Percentiles rank a stretch among this genome's conserved stretches.
These are phyloP conservation scores for Talaromyces piceae DNA, from an alignment of 2,329 filamentous ascomycete species.

Conservation along the genomic window DNA sequence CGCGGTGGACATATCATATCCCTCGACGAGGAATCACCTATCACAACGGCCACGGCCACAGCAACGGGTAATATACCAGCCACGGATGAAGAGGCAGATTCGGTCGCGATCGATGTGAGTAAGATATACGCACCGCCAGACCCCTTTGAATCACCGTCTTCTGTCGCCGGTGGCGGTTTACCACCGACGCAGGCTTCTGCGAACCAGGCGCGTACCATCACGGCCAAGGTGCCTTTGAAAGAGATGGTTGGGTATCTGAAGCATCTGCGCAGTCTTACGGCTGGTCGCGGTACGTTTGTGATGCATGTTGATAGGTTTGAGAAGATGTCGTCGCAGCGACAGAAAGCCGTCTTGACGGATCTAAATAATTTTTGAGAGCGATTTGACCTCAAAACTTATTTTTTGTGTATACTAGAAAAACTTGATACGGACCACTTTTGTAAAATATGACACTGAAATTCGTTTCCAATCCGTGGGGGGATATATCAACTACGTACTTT, in stretches of 20 bases:
- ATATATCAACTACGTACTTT: slow-evolving; percentile 3
- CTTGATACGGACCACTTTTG: background rate
- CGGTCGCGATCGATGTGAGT: slow-evolving; percentile 55
- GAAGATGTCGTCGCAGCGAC: slow-evolving; percentile 54
- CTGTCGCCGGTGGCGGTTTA: slow-evolving; percentile 11
- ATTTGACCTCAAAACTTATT: background rate
- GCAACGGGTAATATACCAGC: slow-evolving; percentile 24
- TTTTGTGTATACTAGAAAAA: slow-evolving; percentile 2
- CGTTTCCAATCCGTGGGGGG: background rate
- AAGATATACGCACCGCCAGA: slow-evolving; percentile 84
- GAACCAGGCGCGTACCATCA: slow-evolving; percentile 56
- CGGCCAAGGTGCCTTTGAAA: slow-evolving; percentile 82
- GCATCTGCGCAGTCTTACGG: slow-evolving; percentile 79
- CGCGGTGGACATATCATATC: slow-evolving; percentile 69
- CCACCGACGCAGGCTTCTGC: slow-evolving; percentile 16
- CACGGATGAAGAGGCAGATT: slow-evolving; percentile 11
- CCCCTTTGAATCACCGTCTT: slow-evolving; percentile 54
- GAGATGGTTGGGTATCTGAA: slow-evolving; percentile 96
- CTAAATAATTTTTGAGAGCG: slow-evolving; percentile 25
- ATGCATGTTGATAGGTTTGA: slow-evolving; percentile 69
- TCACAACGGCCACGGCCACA: slow-evolving; percentile 14
- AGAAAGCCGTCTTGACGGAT: slow-evolving; percentile 48
- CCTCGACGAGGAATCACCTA: slow-evolving; percentile 47
- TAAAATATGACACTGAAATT: background rate
- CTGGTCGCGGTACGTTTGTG: slow-evolving; percentile 70